These are phyloP conservation scores for Coniochaeta sp. DNA, from an alignment of 2,329 filamentous ascomycete species.

Conservation along the genomic window DNA sequence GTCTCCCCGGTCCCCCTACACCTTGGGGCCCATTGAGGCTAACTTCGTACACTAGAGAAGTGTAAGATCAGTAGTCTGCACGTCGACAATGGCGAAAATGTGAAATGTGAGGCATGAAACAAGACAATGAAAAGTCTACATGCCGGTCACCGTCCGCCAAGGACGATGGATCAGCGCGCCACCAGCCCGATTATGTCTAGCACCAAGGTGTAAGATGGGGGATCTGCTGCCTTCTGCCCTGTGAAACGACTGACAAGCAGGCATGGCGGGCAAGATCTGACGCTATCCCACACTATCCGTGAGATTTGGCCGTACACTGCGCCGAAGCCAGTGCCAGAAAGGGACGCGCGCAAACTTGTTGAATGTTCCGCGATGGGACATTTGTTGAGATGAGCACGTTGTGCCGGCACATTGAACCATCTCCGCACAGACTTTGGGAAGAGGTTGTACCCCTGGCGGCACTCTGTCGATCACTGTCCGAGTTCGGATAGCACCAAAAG, in stretches of 20 bases:
- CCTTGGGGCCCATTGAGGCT: background rate
- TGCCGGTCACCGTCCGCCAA: background rate
- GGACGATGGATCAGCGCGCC: background rate
- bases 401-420: background rate
- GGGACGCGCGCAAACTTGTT: background rate
- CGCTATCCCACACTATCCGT: background rate
- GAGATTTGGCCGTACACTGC: background rate
- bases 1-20: background rate
- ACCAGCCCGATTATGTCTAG: background rate
- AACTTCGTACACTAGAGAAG: no score
- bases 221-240: conserved; percentile 4
- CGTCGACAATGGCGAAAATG: background rate
- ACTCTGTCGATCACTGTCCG: background rate
- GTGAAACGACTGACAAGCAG: background rate
- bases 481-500: background rate
- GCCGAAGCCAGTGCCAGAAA: background rate
- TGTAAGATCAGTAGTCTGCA: no score
- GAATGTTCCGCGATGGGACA: background rate
- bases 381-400: no score
- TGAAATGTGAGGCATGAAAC: background rate
- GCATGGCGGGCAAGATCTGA: no score
- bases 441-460: background rate
- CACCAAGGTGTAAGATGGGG: background rate
- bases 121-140: background rate
- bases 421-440: background rate